Evolutionary conservation across 1,284 basidiomycete species (phyloP), one percentile per base, ranked within the genome.

Genomic region (Apiotrichum gamsii): DNA sequence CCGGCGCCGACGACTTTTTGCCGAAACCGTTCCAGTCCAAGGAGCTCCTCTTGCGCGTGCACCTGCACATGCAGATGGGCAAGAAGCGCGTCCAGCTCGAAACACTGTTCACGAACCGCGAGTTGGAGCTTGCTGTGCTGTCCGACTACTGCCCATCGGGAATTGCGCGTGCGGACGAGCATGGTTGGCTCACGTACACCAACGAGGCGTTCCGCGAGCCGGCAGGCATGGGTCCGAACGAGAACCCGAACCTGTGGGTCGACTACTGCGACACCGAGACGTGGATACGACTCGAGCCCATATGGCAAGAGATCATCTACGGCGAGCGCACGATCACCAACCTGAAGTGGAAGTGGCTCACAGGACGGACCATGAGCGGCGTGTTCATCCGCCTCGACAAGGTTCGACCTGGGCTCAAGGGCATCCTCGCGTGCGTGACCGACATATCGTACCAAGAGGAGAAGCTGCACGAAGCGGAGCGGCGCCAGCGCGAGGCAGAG

Each of bases 1-100:
- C 63, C 20, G 75, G 75, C 14, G 75, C 73, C 1, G 74, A 76
- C 47, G 68, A 72, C 46, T 70, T 61, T 33, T 42, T 72, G 24
- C 39, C 54, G 19, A 72, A 72, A 49, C 69, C 70, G 4, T 72
- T 70, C 62, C 64, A 62, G 45, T 64, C 64, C 8, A 64, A 69
- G 44, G 74, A 76, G 47, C 56, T 76, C 11, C 55, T 76, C 18
- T 73, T 74, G 1, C 62, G 75, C 13, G 67, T 67, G 18, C 58
- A 70, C 48, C 52, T 67, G 29, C 64, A 71, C 43, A 60, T 69
- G 52, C 69, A 69, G 45, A 54, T 70, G 14, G 70, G 66, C 30
- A 71, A 71, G 57, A 63, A 50, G 24, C 57, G 59, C 1, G 44
- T 44, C 8, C 38, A 46, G 8, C 45, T 66, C 11, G 62, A 66